Evolutionary conservation across 345 rosid species (phyloP), one percentile per base, ranked within the genome.

Genomic region (Triadica sebifera): DNA sequence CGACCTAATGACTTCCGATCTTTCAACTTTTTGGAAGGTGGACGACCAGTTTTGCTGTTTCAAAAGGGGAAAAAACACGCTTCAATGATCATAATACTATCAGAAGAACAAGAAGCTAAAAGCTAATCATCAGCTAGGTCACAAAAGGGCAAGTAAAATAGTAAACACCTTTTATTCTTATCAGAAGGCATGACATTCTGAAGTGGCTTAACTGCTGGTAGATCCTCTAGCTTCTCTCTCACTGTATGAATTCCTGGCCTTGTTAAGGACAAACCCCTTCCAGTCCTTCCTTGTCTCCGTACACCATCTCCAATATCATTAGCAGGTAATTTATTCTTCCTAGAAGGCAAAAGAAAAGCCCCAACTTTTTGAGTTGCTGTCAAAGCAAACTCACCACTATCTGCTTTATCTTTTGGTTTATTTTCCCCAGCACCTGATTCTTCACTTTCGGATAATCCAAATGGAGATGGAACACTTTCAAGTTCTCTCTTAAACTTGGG

Each of bases 1-100:
- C 89, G 90, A 52, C 84, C 65, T 64, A 86, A 60, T 61, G 86
- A 86, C 79, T 90, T 96, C 78, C 91, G 88, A 79, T 90, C 97
- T 78, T 91, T 93, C 77, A 90, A 75, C 85, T 91, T 96, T 80
- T 86, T 90, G 41, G 86, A 80, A 69, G 96, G 97, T 65, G 97
- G 96, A 60, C 94, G 91, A 39, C 98, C 98, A 46, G 85, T 79
- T 83, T 93, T 96, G 85, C 99, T 93, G 89, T 74, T 78, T 71
- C 58, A 79, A 73, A 80, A 69, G 53, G 79, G 74, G 67, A 38
- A 5, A 49, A 25, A 73, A 58, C 80, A 29, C 41, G 46, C 8
- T 19, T 55, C 51, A 65, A 37, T 13, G 60, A 58, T 56, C 12
- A 50, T 46, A 29, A 37, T 29, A 38, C 50, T 52, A 10, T 7